These are phyloP conservation scores for Cryptosporidium viatorum DNA, from an alignment of 169 alveolate species.

Conservation along the genomic window DNA sequence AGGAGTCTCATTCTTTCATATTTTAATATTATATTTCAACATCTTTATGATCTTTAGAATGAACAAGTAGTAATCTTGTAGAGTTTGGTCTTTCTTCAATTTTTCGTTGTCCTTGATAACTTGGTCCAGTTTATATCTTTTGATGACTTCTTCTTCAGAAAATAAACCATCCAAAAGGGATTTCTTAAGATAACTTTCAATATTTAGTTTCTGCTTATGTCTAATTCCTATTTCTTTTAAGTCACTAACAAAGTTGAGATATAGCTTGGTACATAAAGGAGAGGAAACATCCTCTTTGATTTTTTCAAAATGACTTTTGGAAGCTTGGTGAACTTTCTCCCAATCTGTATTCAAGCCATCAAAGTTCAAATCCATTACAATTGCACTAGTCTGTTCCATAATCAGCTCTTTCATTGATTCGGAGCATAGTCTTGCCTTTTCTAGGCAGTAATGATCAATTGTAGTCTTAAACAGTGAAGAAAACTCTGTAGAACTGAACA, in stretches of 20 bases:
- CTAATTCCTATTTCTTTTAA: not conserved
- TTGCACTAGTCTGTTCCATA: conserved; percentile 87
- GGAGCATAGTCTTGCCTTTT: conserved; percentile 86
- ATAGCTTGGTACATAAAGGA: conserved; percentile 1
- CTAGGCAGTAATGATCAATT: conserved; percentile 84
- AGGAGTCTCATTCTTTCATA: not conserved
- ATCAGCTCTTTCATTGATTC: conserved; percentile 87
- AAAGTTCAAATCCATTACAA: conserved; percentile 84
- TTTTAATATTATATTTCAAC: not conserved
- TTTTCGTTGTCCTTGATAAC: not conserved
- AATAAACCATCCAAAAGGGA: conserved; percentile 62
- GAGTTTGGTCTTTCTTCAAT: not conserved
- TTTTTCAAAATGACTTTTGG: not conserved
- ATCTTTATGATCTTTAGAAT: conserved; percentile 2
- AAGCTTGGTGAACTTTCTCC: not conserved
- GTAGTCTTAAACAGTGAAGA: conserved; percentile 81
- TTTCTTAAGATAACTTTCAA: conserved; percentile 28
- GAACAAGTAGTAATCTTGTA: not conserved
- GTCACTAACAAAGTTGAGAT: not conserved
- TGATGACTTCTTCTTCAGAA: conserved; percentile 70
- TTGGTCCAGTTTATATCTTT: conserved; percentile 34
- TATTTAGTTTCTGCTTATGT: not conserved
- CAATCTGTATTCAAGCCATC: not conserved
- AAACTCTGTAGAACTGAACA: conserved; percentile 81
- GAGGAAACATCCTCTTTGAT: not conserved